Evolutionary conservation across 306 rosid species (phyloP).

Genomic region (Hippophae tibetana): DNA sequence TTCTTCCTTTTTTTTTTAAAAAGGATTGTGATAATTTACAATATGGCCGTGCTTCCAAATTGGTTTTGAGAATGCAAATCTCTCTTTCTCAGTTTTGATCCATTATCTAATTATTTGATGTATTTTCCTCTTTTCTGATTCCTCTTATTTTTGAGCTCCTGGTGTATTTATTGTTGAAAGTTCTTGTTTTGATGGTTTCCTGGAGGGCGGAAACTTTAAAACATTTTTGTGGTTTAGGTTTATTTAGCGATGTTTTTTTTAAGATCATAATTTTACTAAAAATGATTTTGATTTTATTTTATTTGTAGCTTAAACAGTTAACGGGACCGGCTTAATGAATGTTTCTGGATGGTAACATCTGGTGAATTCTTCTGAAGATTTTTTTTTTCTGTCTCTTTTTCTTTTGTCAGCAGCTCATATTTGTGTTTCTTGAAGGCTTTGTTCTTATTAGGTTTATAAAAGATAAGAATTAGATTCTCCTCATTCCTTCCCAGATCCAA

Average conservation of each 20-base stretch:
- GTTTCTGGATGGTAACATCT: background rate
- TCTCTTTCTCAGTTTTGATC: constrained; percentile 1
- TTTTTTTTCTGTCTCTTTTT: background rate
- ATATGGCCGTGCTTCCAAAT: too few relatives aligned
- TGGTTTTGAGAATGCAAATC: background rate
- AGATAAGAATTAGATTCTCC: background rate
- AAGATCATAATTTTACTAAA: background rate
- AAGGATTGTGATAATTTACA: background rate
- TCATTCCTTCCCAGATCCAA: too few relatives aligned
- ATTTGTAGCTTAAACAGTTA: background rate
- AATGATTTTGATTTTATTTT: background rate
- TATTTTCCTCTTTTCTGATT: too few relatives aligned
- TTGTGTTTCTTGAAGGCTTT: background rate
- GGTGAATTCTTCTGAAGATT: background rate
- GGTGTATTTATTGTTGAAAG: too few relatives aligned
- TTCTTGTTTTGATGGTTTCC: too few relatives aligned
- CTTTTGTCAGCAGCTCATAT: too few relatives aligned
- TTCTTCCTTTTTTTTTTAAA: background rate
- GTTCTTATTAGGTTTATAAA: constrained; percentile 1
- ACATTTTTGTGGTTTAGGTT: too few relatives aligned
- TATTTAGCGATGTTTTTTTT: background rate
- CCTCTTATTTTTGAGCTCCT: background rate
- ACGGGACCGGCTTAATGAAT: background rate
- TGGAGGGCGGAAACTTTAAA: too few relatives aligned
- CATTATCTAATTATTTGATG: background rate